Conservation (phyloP, 2,329 filamentous ascomycete genomes). For the Lomentospora prolificans region DNA sequence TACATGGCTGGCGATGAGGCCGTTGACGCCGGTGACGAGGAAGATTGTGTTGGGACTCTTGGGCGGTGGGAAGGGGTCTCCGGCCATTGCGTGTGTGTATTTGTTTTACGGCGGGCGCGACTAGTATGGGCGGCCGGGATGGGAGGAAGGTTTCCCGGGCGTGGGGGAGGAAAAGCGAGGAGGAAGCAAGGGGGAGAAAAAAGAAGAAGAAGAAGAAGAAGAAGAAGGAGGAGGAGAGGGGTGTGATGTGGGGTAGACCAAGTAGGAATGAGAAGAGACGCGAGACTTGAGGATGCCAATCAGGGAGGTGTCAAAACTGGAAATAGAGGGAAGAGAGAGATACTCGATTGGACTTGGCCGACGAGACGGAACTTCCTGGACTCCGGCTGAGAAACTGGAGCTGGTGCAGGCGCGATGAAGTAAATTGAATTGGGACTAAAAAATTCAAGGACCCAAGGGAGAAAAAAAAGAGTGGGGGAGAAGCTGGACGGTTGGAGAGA, state of each 20-base stretch:
- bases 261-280: background rate
- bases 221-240: background rate
- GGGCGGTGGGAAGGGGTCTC: background rate
- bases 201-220: background rate
- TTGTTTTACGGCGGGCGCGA: background rate
- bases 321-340: too few species aligned
- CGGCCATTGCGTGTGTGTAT: background rate
- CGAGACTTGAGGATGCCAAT: too few species aligned
- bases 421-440: too few species aligned
- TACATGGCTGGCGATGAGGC: constrained; percentile 8
- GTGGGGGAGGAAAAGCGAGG: background rate
- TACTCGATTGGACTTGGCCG: too few species aligned
- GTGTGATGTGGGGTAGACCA: too few species aligned
- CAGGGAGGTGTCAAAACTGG: too few species aligned
- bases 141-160: background rate
- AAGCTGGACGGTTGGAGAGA: too few species aligned
- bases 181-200: background rate
- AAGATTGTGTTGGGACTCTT: constrained; percentile 3
- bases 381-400: too few species aligned
- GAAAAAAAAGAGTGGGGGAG: too few species aligned
- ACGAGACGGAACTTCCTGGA: too few species aligned
- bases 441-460: too few species aligned
- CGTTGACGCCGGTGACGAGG: constrained; percentile 10
- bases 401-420: too few species aligned
- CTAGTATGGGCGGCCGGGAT: background rate